These are phyloP conservation scores for Neurospora tetraspora DNA, from an alignment of 495 filamentous ascomycete genomes.

Conservation along the genomic window DNA sequence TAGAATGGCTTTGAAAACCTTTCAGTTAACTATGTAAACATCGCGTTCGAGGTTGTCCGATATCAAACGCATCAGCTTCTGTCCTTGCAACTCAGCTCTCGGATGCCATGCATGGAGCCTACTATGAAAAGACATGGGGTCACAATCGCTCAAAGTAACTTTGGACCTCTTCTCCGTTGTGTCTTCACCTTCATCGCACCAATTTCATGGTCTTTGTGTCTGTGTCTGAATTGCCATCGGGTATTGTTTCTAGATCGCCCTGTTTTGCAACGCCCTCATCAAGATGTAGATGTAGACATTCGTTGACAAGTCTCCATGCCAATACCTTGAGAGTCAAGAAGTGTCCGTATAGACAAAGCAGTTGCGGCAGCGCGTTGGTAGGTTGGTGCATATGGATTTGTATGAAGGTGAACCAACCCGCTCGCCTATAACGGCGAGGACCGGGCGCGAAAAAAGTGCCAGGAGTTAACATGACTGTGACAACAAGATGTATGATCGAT, in stretches of 20 bases:
- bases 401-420: neutral
- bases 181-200: neutral
- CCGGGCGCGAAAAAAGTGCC: neutral
- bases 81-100: neutral
- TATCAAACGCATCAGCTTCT: neutral
- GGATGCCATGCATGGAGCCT: neutral
- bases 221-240: neutral
- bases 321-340: neutral
- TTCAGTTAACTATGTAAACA: neutral
- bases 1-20: neutral
- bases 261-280: neutral
- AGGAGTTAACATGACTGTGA: neutral
- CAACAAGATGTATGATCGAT: neutral
- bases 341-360: neutral
- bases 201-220: neutral
- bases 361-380: neutral
- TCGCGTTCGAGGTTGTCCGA: neutral
- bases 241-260: neutral
- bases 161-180: neutral
- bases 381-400: neutral
- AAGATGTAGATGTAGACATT: neutral
- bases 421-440: neutral
- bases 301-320: neutral
- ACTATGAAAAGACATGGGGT: neutral
- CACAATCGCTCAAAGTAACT: neutral